Evolutionary conservation across 73 alveolate genomes (phyloP).

Genomic region (Paramecium tetraurelia): DNA sequence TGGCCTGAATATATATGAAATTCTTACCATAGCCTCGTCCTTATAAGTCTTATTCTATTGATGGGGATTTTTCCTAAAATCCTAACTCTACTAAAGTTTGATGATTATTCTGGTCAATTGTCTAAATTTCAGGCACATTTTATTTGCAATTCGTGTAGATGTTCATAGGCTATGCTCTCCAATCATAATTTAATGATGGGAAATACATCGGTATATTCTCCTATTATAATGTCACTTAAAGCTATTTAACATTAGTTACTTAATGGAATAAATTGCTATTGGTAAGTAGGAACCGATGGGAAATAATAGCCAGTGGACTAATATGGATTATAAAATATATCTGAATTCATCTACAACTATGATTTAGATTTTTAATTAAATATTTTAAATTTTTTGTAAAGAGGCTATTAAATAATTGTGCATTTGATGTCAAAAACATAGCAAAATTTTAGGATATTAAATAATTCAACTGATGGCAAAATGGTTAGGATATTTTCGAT

Average conservation of each 20-base stretch:
- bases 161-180: neutral
- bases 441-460: neutral
- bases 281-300: neutral
- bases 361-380: neutral
- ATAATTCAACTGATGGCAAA: too few species aligned
- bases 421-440: neutral
- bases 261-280: neutral
- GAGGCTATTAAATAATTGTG: neutral
- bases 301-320: neutral
- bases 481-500: too few species aligned
- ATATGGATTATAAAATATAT: neutral
- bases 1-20: neutral
- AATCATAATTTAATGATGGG: neutral
- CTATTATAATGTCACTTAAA: neutral
- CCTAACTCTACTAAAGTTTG: neutral
- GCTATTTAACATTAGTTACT: neutral
- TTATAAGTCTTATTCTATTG: neutral
- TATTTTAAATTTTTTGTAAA: neutral
- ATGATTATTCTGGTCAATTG: neutral
- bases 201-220: neutral
- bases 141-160: neutral
- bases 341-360: neutral
- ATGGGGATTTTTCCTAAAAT: neutral
- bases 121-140: neutral
- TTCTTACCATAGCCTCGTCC: neutral